Conservation (phyloP, 805 yeast species). For the Starmera pachycereana region DNA sequence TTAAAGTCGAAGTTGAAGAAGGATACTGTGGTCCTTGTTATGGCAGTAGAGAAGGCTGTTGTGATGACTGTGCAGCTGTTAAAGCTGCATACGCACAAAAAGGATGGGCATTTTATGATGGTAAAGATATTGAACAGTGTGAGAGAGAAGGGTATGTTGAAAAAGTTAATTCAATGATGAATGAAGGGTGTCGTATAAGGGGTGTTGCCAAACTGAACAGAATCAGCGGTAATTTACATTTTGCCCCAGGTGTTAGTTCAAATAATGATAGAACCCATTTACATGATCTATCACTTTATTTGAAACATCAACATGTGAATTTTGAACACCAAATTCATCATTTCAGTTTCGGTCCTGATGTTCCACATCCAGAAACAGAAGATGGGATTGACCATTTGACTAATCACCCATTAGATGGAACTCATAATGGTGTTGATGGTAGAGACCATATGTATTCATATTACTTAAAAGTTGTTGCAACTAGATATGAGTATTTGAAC, state of each 20-base stretch:
- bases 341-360: constrained; percentile 70
- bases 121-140: constrained; percentile 81
- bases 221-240: constrained; percentile 85
- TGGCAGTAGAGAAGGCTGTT: constrained; percentile 69
- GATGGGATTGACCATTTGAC: constrained; percentile 24
- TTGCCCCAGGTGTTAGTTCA: constrained; percentile 87
- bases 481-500: constrained; percentile 65
- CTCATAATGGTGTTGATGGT: constrained; percentile 26
- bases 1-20: constrained; percentile 19
- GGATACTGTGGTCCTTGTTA: constrained; percentile 85
- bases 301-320: constrained; percentile 45
- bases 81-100: constrained; percentile 64
- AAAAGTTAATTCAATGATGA: constrained; percentile 43
- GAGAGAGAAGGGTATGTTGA: constrained; percentile 77
- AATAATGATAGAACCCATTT: constrained; percentile 52
- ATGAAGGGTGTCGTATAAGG: constrained; percentile 81
- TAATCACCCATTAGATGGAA: constrained; percentile 62
- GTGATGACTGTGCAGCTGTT: constrained; percentile 80
- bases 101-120: constrained; percentile 89
- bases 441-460: constrained; percentile 65
- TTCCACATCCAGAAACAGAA: constrained; percentile 18
- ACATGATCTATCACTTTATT: constrained; percentile 77
- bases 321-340: constrained; percentile 74
- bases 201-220: constrained; percentile 77
- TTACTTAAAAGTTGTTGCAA: constrained; percentile 82